phyloP scores from a whole-genome alignment of 202 grass and related monocot species.

The Setaria italica region DNA sequence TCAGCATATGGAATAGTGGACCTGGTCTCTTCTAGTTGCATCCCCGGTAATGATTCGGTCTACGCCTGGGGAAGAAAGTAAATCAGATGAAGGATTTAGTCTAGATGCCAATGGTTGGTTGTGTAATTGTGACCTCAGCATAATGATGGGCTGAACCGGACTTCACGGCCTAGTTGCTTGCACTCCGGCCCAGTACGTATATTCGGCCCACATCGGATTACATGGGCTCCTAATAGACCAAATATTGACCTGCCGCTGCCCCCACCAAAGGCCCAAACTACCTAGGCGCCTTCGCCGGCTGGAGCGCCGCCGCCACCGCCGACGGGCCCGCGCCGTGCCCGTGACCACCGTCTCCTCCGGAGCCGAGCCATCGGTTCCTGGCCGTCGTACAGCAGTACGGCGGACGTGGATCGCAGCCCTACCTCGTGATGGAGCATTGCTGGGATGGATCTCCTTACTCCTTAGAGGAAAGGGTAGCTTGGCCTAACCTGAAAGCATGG shows the following conservation, averaged over 20 bases:
- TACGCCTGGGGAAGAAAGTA: too few species aligned
- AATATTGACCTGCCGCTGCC: background rate
- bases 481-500: slow-evolving; percentile 19
- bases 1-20: background rate
- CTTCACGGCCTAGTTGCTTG: too few species aligned
- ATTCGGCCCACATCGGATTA: background rate
- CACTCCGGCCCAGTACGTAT: too few species aligned
- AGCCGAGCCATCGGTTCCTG: slow-evolving; percentile 2
- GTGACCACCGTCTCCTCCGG: background rate
- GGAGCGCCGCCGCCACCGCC: background rate
- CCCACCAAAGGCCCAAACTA: background rate
- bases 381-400: slow-evolving; percentile 3
- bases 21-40: background rate
- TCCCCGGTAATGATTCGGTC: too few species aligned
- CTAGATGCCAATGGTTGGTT: too few species aligned
- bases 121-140: too few species aligned
- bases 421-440: background rate
- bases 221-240: background rate
- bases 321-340: background rate
- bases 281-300: background rate
- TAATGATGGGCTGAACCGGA: too few species aligned
- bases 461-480: background rate
- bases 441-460: background rate
- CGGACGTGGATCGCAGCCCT: background rate
- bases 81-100: too few species aligned